A percentile compares a stretch with the other conserved stretches of the same genome.
These are phyloP conservation scores for Acanthamoeba quina DNA, from an alignment of 208 protist genomes.

Conservation along the genomic window DNA sequence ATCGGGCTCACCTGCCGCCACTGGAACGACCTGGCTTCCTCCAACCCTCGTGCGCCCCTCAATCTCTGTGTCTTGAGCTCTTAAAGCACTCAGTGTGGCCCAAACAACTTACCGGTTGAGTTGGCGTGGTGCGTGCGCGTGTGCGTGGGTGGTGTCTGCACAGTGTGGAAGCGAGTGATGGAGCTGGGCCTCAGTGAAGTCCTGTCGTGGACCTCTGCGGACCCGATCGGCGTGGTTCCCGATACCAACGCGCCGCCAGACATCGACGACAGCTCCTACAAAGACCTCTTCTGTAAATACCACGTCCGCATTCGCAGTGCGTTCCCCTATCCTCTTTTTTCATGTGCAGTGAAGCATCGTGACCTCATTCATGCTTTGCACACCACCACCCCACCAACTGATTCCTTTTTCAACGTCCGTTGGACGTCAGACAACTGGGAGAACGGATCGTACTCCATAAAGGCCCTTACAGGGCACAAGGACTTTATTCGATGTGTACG, in stretches of 20 bases:
- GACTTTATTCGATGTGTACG: constrained; percentile 57
- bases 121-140: too few relatives aligned
- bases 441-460: constrained; percentile 42
- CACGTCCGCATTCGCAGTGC: constrained; percentile 49
- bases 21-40: constrained; percentile 9
- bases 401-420: neutral
- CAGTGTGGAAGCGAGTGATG: constrained; percentile 61
- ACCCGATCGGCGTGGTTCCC: neutral
- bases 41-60: neutral
- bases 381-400: too few relatives aligned
- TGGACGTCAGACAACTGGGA: constrained; percentile 22
- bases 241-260: neutral
- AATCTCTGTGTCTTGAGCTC: neutral
- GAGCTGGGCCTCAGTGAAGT: neutral
- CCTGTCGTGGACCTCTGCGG: constrained; percentile 19
- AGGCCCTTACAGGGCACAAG: constrained; percentile 10
- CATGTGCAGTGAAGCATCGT: neutral
- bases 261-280: neutral
- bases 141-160: too few relatives aligned
- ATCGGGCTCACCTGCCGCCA: constrained; percentile 50
- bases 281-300: constrained; percentile 37
- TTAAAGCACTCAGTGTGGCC: neutral
- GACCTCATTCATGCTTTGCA: neutral
- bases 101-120: neutral
- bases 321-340: neutral